Base-by-base conservation (phyloP, 805 yeast genomes). In the Candida awuae region DNA sequence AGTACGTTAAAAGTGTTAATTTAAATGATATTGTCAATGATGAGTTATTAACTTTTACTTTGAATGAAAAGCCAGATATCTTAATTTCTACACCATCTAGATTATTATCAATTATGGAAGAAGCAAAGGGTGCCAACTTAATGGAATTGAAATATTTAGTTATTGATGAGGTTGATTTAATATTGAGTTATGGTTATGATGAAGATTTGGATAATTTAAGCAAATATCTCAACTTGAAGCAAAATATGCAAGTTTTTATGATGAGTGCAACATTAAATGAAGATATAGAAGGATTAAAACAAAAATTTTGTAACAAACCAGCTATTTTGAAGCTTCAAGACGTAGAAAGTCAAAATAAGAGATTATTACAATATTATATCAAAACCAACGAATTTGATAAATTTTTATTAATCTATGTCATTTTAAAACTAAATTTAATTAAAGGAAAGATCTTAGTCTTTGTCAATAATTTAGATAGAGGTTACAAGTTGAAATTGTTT, bases 181-280 rank as follows among this genome's bases (percentile, higher is more conserved):
- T 92, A 34, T 64, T 85, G 36, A 81, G 94, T 2, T 92, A 84
- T 59, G 98, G 98, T 18, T 86, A 92, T 58, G 74, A 78, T 48
- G 94, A 85, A 8, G 98, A 92, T 61, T 67, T 90, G 46, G 66
- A 73, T 30, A 73, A 71, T 51, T 71, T 92, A 46, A 70, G 82
- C 8, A 35, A 42, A n/a, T 72, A 62, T 45, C 63, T 88, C 46
- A 86, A 87, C n/a, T 64, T 79, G 44, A 79, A 78, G 54, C 81
- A 82, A 46, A 76, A 73, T 43, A 66, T 84, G 49, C 98, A 92
- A 63, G 80, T 92, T 3, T 92, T 86, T 62, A 66, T 92, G 49
- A 92, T 92, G 97, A 84, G 95, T 61, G 98, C 98, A 3, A 92
- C 98, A 4, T 66, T 92, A 43, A 84, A 78, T 54, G 94, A 85